Evolutionary conservation across 441 rosid species (phyloP).

Genomic region (Euphorbia schlechtendalii): DNA sequence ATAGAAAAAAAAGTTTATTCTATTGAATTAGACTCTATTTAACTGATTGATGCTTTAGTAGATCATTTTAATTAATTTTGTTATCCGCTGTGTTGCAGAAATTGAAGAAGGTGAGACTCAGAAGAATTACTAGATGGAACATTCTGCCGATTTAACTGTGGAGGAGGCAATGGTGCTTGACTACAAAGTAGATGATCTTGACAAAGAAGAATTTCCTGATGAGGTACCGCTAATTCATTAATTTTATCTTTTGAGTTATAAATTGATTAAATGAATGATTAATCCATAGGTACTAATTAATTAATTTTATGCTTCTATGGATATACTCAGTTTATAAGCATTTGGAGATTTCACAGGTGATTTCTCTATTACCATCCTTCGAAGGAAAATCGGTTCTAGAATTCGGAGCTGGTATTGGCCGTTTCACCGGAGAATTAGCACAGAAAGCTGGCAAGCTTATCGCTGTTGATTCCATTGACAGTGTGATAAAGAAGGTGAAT

Average conservation of each 20-base stretch:
- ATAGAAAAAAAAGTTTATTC: no score
- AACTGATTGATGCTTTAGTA: no score
- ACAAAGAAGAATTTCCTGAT: conserved; percentile 97
- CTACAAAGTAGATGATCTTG: conserved; percentile 83
- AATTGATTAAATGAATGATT: no score
- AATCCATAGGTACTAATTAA: no score
- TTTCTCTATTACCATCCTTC: conserved; percentile 68
- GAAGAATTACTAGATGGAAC: conserved; percentile 84
- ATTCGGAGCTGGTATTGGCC: conserved; percentile 92
- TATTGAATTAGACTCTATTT: no score
- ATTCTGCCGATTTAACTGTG: conserved; percentile 63
- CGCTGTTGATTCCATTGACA: conserved; percentile 86
- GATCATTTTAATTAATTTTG: no score
- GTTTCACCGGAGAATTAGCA: conserved; percentile 87
- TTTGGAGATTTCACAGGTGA: conserved; percentile 37
- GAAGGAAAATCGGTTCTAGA: conserved; percentile 78
- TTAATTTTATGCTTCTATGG: no score
- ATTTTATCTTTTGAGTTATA: no score
- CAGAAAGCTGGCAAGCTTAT: conserved; percentile 65
- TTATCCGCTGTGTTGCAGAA: no score
- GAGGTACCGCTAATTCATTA: no score
- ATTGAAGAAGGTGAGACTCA: conserved; percentile 62
- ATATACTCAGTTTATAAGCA: neutral
- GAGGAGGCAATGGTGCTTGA: conserved; percentile 99
- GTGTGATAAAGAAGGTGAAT: conserved; percentile 70